These are phyloP conservation scores for Phaeotremella fagi DNA, from an alignment of 768 basidiomycete genomes.

Conservation along the genomic window DNA sequence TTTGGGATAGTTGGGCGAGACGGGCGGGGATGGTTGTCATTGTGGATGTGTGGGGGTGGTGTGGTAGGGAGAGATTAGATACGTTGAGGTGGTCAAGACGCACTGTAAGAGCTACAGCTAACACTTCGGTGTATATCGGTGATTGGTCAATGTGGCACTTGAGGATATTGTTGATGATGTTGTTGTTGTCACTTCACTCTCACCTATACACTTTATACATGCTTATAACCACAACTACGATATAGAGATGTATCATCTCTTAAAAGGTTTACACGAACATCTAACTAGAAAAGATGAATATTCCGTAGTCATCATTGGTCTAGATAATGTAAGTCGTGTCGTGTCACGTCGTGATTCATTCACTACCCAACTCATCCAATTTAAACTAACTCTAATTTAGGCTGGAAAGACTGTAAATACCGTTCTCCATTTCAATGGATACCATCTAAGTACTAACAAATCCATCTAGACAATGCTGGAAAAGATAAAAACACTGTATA, in stretches of 20 bases:
- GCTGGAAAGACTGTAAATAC: conserved; percentile 45
- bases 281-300: conserved; percentile 79
- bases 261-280: conserved; percentile 86
- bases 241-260: conserved; percentile 76
- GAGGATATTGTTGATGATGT: too few species aligned
- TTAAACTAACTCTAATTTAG: conserved; percentile 11
- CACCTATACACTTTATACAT: background rate
- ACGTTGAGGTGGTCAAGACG: background rate
- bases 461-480: conserved; percentile 70
- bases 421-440: background rate
- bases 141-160: background rate
- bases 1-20: conserved; percentile 65
- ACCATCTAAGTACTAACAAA: background rate
- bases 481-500: conserved; percentile 89
- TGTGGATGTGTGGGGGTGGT: background rate
- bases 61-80: background rate
- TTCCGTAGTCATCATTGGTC: conserved; percentile 86
- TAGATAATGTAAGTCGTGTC: conserved; percentile 43
- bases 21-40: conserved; percentile 88
- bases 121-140: too few species aligned
- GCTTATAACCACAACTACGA: background rate
- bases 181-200: background rate
- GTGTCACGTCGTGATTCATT: background rate
- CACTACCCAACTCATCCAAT: conserved; percentile 46
- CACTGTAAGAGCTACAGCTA: too few species aligned